Evolutionary conservation across 2,329 filamentous ascomycete genomes (phyloP).

Genomic region (Balansia obtecta): DNA sequence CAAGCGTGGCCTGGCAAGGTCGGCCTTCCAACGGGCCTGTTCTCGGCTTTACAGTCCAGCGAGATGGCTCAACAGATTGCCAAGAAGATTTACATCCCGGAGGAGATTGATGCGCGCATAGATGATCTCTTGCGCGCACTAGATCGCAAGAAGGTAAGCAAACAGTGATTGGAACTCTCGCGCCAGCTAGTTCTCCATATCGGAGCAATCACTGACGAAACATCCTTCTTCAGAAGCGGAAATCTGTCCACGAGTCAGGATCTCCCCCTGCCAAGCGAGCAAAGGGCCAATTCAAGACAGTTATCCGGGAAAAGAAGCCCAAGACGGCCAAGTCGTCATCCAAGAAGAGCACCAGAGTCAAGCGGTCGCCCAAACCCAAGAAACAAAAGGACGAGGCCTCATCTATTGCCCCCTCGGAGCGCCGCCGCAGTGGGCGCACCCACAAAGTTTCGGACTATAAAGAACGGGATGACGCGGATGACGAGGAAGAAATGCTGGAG

Average conservation of each 20-base stretch:
- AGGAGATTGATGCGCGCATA: conserved; percentile 61
- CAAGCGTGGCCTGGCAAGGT: conserved; percentile 74
- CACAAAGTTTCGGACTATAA: conserved; percentile 36
- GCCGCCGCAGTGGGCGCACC: conserved; percentile 43
- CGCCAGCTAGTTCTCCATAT: neutral
- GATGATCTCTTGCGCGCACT: conserved; percentile 53
- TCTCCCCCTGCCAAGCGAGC: conserved; percentile 29
- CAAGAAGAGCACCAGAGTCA: conserved; percentile 14
- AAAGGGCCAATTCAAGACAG: conserved; percentile 25
- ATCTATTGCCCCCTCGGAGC: conserved; percentile 28
- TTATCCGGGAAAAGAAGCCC: conserved; percentile 25
- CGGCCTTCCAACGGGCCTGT: conserved; percentile 68
- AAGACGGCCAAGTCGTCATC: conserved; percentile 22
- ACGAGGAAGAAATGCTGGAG: conserved; percentile 49
- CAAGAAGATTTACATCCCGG: conserved; percentile 71
- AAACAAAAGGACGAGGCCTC: conserved; percentile 17
- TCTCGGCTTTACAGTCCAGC: conserved; percentile 62
- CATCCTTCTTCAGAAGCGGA: conserved; percentile 38
- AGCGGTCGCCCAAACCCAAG: conserved; percentile 20
- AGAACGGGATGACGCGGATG: conserved; percentile 44
- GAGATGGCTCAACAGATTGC: conserved; percentile 74
- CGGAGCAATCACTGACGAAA: conserved; percentile 12
- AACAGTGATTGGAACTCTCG: neutral
- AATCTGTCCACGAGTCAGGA: conserved; percentile 36
- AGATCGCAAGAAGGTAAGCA: conserved; percentile 57